Percentiles rank a stretch among this genome's conserved stretches.
These are phyloP conservation scores for Lactifluus pinguis DNA, from an alignment of 768 basidiomycete genomes.

Conservation along the genomic window DNA sequence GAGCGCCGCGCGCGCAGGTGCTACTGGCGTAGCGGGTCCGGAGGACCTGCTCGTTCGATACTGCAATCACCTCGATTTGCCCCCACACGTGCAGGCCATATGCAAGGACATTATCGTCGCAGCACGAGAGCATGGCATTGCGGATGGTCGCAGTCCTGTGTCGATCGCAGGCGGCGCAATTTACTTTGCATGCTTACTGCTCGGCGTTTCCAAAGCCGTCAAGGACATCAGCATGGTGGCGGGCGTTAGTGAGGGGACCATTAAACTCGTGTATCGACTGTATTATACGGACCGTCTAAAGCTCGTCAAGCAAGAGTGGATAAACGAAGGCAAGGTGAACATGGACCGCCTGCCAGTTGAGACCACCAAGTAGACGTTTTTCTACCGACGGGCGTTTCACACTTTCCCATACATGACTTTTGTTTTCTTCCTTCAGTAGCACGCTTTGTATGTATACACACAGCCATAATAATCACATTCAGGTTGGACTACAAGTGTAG, in stretches of 20 bases:
- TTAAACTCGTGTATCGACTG: slow-evolving; percentile 79
- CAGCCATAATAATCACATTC: neutral
- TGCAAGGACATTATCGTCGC: slow-evolving; percentile 75
- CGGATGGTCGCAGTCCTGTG: slow-evolving; percentile 89
- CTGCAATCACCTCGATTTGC: slow-evolving; percentile 86
- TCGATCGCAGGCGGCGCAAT: slow-evolving; percentile 99
- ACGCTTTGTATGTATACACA: neutral
- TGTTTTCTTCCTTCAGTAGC: neutral
- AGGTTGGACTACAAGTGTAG: neutral
- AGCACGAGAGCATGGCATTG: slow-evolving; percentile 76
- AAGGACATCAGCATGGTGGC: slow-evolving; percentile 87
- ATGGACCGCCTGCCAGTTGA: slow-evolving; percentile 32
- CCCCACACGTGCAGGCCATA: slow-evolving; percentile 72
- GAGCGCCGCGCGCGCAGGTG: slow-evolving; percentile 34
- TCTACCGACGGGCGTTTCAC: neutral
- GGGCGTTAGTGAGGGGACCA: slow-evolving; percentile 92
- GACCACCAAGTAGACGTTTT: slow-evolving; percentile 8
- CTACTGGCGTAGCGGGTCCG: slow-evolving; percentile 47
- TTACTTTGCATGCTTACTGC: slow-evolving; percentile 80
- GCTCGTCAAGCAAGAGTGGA: slow-evolving; percentile 79
- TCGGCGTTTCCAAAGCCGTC: slow-evolving; percentile 65
- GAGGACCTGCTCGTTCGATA: slow-evolving; percentile 88
- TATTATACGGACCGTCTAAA: slow-evolving; percentile 68
- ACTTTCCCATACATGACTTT: neutral
- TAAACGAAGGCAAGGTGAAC: slow-evolving; percentile 67